Percentiles rank a stretch among this genome's conserved stretches.
These are phyloP conservation scores for Chondrus crispus DNA, from an alignment of 23 red algal species.

Conservation along the genomic window DNA sequence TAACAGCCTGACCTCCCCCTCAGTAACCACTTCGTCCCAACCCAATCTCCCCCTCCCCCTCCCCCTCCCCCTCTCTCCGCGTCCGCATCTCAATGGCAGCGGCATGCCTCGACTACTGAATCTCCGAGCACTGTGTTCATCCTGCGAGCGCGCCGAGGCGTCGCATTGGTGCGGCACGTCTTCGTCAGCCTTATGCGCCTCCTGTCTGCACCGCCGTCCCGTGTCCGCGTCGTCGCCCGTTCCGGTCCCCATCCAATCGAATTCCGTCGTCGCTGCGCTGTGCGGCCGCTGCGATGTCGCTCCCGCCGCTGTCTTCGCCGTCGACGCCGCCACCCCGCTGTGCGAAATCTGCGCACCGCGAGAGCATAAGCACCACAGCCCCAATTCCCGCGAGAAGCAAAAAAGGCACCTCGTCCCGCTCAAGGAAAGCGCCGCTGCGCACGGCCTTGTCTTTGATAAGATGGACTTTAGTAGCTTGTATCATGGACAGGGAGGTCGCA, in stretches of 20 bases:
- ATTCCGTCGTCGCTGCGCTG: slow-evolving; percentile 11
- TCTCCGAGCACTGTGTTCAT: slow-evolving; percentile 31
- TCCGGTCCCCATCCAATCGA: slow-evolving; percentile 12
- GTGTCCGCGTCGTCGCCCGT: neutral
- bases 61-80: neutral
- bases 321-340: neutral
- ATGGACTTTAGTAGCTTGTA: slow-evolving; percentile 31
- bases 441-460: slow-evolving; percentile 29
- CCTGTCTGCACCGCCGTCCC: neutral
- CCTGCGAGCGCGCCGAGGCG: slow-evolving; percentile 44
- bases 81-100: too few relatives aligned
- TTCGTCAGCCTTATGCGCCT: slow-evolving; percentile 1
- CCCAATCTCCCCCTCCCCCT: neutral
- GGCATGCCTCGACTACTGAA: slow-evolving; percentile 33
- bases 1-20: neutral
- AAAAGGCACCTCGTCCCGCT: slow-evolving; percentile 1
- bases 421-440: neutral
- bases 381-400: too few relatives aligned
- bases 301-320: neutral
- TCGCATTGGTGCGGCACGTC: neutral
- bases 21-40: neutral
- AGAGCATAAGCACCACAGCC: too few relatives aligned
- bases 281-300: slow-evolving; percentile 9
- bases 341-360: slow-evolving; percentile 11
- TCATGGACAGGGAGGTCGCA: neutral